Evolutionary conservation across 768 basidiomycete genomes (phyloP).

Genomic region (Sporobolomyces phaffii): DNA sequence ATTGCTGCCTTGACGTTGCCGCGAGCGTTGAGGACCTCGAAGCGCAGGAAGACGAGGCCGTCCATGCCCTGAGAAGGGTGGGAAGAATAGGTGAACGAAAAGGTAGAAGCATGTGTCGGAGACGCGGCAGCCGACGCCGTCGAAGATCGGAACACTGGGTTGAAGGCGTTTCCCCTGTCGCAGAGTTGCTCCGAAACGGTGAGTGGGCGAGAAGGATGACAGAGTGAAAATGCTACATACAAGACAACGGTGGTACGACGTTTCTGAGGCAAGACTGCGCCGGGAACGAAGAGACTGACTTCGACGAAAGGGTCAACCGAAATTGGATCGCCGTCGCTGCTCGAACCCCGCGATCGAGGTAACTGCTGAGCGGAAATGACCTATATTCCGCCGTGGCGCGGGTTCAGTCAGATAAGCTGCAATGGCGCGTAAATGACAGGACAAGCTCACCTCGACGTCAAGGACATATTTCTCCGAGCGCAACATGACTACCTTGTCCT

Average conservation of each 20-base stretch:
- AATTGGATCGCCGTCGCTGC: constrained; percentile 47
- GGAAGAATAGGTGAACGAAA: constrained; percentile 68
- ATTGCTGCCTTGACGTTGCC: constrained; percentile 40
- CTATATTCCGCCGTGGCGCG: constrained; percentile 43
- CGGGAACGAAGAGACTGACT: constrained; percentile 58
- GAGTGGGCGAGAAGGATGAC: not conserved
- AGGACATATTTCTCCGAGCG: constrained; percentile 58
- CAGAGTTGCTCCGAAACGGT: too few relatives aligned
- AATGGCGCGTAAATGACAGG: constrained; percentile 6
- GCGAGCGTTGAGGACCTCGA: constrained; percentile 65
- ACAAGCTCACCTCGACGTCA: constrained; percentile 57
- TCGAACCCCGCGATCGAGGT: constrained; percentile 52
- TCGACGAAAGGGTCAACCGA: constrained; percentile 65
- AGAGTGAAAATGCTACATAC: not conserved
- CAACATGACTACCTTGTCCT: constrained; percentile 57
- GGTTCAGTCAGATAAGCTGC: not conserved
- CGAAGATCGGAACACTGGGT: constrained; percentile 74
- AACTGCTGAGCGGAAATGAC: constrained; percentile 87
- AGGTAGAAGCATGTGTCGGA: constrained; percentile 42
- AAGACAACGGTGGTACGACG: constrained; percentile 29
- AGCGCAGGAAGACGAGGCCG: constrained; percentile 75
- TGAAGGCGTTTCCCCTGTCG: constrained; percentile 67
- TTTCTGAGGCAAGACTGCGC: constrained; percentile 10
- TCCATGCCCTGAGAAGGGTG: constrained; percentile 56
- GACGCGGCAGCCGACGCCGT: constrained; percentile 46